Conservation (phyloP, 345 rosid genomes). For the Pelargonium nanum region DNA sequence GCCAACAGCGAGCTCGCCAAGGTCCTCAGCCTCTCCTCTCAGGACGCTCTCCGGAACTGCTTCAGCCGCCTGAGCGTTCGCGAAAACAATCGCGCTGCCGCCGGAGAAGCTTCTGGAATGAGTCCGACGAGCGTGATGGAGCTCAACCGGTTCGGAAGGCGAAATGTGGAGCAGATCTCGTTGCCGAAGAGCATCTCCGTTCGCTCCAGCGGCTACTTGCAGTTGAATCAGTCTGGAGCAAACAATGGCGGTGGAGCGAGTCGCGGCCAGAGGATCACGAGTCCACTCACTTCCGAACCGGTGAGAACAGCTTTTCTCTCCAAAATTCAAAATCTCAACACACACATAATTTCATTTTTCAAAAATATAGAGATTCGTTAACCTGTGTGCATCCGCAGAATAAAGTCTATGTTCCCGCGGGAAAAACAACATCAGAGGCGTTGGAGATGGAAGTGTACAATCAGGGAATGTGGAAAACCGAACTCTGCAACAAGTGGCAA, state of each 20-base stretch:
- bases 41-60: constrained; percentile 19
- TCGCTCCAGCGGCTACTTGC: constrained; percentile 44
- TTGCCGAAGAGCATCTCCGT: constrained; percentile 75
- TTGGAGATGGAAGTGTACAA: constrained; percentile 56
- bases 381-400: constrained; percentile 16
- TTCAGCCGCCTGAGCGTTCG: constrained; percentile 21
- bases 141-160: constrained; percentile 19
- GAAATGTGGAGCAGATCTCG: constrained; percentile 27
- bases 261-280: constrained; percentile 20
- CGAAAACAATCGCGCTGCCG: constrained; percentile 7
- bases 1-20: constrained; percentile 52
- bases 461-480: constrained; percentile 86
- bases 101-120: constrained; percentile 21
- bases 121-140: constrained; percentile 34
- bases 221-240: constrained; percentile 22
- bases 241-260: constrained; percentile 16
- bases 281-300: constrained; percentile 26
- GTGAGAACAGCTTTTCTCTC: constrained; percentile 20
- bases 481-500: constrained; percentile 96
- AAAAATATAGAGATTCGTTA: not conserved
- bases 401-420: constrained; percentile 28
- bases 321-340: not conserved
- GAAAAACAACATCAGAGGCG: constrained; percentile 40
- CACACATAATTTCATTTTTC: not conserved
- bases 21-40: constrained; percentile 42